A percentile compares a stretch with the other conserved stretches of the same genome.
phyloP scores from a whole-genome alignment of 2,329 filamentous ascomycete genomes.

The Microdochium nivale region DNA sequence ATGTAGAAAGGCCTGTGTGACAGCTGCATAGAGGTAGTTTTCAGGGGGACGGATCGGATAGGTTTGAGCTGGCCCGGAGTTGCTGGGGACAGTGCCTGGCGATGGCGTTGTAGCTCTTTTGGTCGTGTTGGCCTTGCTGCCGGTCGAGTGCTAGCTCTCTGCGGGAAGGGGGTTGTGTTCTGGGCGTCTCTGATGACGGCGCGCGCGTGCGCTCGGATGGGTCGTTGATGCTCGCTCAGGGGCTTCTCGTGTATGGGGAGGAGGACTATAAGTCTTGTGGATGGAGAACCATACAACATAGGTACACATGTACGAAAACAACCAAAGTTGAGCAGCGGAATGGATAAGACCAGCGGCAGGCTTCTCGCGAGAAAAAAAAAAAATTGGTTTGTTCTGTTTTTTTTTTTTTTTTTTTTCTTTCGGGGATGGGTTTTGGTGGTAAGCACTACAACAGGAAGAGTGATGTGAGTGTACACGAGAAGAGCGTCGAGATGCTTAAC shows the following conservation, averaged over 20 bases:
- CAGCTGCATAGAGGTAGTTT: constrained; percentile 38
- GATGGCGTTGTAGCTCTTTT: constrained; percentile 38
- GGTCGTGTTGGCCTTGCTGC: constrained; percentile 24
- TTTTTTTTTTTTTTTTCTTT: no score
- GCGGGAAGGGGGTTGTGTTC: constrained; percentile 27
- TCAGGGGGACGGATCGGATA: constrained; percentile 15
- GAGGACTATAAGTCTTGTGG: no score
- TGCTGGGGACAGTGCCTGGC: constrained; percentile 45
- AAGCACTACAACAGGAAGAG: no score
- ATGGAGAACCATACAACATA: no score
- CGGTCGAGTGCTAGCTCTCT: constrained; percentile 36
- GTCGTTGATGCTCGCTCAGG: constrained; percentile 41
- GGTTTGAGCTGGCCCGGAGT: constrained; percentile 29
- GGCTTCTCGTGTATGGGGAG: constrained; percentile 14
- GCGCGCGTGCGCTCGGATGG: constrained; percentile 35
- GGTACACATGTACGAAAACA: no score
- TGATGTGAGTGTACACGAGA: no score
- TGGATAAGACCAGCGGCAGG: no score
- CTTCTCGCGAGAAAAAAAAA: no score
- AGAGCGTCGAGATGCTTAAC: no score
- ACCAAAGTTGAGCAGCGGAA: no score
- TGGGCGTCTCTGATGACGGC: constrained; percentile 32
- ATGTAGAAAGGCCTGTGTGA: constrained; percentile 49
- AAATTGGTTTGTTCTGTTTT: no score
- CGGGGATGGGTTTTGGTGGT: no score